These are phyloP conservation scores for Ajuga chamaepitys DNA, from an alignment of 257 asterid genomes.

Conservation along the genomic window DNA sequence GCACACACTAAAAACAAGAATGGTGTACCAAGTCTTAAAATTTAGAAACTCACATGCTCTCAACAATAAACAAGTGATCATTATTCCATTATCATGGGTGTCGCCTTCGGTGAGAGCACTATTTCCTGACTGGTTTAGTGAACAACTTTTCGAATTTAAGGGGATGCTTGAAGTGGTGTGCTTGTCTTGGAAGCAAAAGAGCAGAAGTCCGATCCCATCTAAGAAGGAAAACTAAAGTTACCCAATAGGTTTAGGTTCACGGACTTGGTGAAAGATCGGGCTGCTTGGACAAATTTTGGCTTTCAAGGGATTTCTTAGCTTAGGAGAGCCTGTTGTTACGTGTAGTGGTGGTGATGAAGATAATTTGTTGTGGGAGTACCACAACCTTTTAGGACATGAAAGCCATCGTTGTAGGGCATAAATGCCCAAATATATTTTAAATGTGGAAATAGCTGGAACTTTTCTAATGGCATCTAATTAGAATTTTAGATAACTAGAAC, in stretches of 20 bases:
- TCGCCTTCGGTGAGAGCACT: not conserved
- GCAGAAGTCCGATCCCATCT: too few species aligned
- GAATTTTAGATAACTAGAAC: too few species aligned
- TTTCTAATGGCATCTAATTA: too few species aligned
- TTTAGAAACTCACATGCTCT: not conserved
- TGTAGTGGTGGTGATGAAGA: not conserved
- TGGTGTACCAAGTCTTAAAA: not conserved
- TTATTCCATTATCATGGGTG: not conserved
- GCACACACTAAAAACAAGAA: not conserved
- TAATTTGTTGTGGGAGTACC: too few species aligned
- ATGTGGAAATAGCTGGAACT: too few species aligned
- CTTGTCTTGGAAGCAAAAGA: not conserved
- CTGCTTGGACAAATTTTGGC: not conserved
- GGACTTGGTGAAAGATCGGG: not conserved
- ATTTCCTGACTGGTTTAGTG: not conserved
- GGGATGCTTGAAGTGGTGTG: not conserved
- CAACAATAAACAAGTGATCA: not conserved
- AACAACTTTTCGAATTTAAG: not conserved
- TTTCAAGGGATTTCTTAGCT: not conserved
- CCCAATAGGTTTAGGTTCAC: too few species aligned
- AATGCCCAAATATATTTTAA: too few species aligned
- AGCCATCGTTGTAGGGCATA: too few species aligned
- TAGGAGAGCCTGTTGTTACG: not conserved
- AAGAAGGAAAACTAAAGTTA: too few species aligned
- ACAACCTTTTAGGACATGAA: not conserved